Percentiles rank a stretch among this genome's conserved stretches.
Conservation (phyloP, 225 moss, liverwort and hornwort species). For the Marchantia polymorpha region DNA sequence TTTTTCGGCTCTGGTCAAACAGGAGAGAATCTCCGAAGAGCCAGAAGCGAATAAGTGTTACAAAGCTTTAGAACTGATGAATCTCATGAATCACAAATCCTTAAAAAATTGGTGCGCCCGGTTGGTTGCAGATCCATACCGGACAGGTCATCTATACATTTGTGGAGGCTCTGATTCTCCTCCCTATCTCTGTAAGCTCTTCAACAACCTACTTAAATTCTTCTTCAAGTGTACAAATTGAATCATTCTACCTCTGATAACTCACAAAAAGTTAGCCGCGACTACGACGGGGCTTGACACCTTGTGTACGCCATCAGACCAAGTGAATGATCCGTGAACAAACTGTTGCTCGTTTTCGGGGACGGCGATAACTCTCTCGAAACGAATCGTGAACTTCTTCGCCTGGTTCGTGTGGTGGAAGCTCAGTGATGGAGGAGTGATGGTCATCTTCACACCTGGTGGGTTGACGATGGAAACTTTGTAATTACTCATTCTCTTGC, state of each 20-base stretch:
- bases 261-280: slow-evolving; percentile 12
- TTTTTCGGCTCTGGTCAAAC: neutral
- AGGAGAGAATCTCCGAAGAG: neutral
- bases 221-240: slow-evolving; percentile 7
- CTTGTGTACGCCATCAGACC: slow-evolving; percentile 34
- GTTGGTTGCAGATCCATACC: slow-evolving; percentile 16
- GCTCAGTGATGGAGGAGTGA: slow-evolving; percentile 25
- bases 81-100: neutral
- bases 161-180: neutral
- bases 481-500: slow-evolving; percentile 17
- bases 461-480: slow-evolving; percentile 16
- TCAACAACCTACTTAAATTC: neutral
- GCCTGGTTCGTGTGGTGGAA: slow-evolving; percentile 19
- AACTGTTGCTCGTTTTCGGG: neutral
- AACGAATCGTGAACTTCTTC: slow-evolving; percentile 21
- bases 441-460: slow-evolving; percentile 22
- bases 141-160: slow-evolving; percentile 22
- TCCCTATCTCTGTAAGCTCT: neutral
- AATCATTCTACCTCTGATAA: neutral
- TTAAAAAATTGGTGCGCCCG: slow-evolving; percentile 11
- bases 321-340: slow-evolving; percentile 24
- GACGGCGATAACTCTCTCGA: slow-evolving; percentile 10
- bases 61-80: neutral
- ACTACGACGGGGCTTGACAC: slow-evolving; percentile 38
- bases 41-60: neutral